Base-by-base conservation (phyloP, 768 basidiomycete genomes). In the Mrakia gelida region DNA sequence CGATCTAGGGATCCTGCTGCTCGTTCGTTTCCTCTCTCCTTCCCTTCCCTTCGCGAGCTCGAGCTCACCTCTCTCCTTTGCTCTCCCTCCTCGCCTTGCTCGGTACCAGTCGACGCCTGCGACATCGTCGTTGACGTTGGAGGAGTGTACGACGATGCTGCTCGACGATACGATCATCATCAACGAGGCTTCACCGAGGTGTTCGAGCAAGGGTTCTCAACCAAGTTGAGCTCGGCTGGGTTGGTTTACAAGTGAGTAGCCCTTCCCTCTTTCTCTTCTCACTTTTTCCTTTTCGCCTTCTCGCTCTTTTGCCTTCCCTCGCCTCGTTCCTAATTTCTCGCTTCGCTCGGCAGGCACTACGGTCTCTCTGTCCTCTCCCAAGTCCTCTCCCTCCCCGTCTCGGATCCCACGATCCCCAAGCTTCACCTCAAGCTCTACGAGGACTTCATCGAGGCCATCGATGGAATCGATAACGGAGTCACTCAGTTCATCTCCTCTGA, bases 101-200 rank as follows among this genome's bases (percentile, higher is more conserved):
- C 16, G 52, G n/a, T 16, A 10, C 1, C 77, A 85, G 84, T 85
- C 52, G 90, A 90, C 79, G 87, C 89, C 9, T 95, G 95, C 84
- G 91, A 95, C 83, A 94, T 99, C 82, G 92, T 99, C 43, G 94
- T 98, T 32, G 96, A 99, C 82, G 95, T 99, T 71, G 95, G 97
- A 15, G 95, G 92, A 9, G 88, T 92, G 32, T 99, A 98, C 84
- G 93, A 96, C 75, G 89, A 90, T 82, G 86, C 86, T 79, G 89
- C 87, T 75, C 89, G 91, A 74, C 88, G 91, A 56, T 99, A 94
- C 84, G 96, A 99, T 84, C 96, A 99, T 83, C 96, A 99, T 83
- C 96, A 99, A 82, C 89, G 95, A 61, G 95, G 92, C 0, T 99
- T 99, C 84, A 87, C 86, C 9, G 92, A 96, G 83, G 88, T 92